Conservation (phyloP, 139 green algal genomes). For the Micromonas pusilla region DNA sequence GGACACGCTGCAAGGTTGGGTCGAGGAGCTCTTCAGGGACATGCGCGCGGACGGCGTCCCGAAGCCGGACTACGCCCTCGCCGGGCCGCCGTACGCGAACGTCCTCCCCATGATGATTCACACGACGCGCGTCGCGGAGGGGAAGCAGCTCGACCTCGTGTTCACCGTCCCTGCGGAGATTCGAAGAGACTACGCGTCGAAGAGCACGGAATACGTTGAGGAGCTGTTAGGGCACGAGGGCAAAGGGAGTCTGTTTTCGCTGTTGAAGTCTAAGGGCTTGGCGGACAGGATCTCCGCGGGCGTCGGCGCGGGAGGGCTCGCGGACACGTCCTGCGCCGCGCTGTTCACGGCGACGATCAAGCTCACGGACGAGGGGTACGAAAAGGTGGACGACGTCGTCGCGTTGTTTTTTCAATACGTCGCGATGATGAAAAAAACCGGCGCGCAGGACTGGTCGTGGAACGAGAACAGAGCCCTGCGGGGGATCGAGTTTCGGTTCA, state of each 20-base stretch:
- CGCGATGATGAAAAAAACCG: slow-evolving; percentile 55
- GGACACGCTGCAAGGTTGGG: slow-evolving; percentile 62
- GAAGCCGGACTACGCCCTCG: neutral
- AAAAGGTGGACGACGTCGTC: slow-evolving; percentile 41
- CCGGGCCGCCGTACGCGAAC: neutral
- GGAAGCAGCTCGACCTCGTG: neutral
- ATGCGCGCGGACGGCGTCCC: neutral
- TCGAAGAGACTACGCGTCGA: slow-evolving; percentile 53
- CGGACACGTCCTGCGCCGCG: slow-evolving; percentile 40
- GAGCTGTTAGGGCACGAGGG: slow-evolving; percentile 87
- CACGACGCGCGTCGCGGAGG: slow-evolving; percentile 61
- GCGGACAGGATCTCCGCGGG: slow-evolving; percentile 75
- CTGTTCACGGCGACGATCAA: slow-evolving; percentile 60
- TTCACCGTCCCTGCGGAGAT: slow-evolving; percentile 5
- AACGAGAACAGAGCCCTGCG: slow-evolving; percentile 68
- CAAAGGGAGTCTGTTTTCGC: slow-evolving; percentile 1
- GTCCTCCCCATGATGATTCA: slow-evolving; percentile 53
- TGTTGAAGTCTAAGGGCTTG: slow-evolving; percentile 43
- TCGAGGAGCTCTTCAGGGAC: slow-evolving; percentile 20
- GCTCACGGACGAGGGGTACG: slow-evolving; percentile 71
- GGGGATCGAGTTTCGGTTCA: slow-evolving; percentile 51
- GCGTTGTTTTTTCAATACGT: slow-evolving; percentile 72
- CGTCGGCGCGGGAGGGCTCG: slow-evolving; percentile 57
- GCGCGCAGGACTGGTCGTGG: slow-evolving; percentile 77
- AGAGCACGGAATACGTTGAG: slow-evolving; percentile 82